These are phyloP conservation scores for Termitomyces sp. DNA, from an alignment of 768 basidiomycete genomes.

Conservation along the genomic window DNA sequence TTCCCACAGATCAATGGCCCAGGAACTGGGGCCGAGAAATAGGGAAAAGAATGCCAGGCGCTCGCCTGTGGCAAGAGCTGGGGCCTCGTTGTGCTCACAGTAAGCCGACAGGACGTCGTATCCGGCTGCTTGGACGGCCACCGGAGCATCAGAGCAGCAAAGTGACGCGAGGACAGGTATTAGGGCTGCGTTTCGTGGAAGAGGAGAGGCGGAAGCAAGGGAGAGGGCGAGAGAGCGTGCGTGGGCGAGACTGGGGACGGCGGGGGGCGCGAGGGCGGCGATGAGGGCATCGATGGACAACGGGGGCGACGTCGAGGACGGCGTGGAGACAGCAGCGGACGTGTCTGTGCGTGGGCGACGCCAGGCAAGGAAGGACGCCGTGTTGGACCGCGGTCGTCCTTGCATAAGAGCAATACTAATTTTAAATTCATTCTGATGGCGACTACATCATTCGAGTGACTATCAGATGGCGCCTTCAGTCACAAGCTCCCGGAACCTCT, in stretches of 20 bases:
- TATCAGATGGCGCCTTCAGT: constrained; percentile 8
- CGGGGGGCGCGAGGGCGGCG: constrained; percentile 41
- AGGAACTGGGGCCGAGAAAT: constrained; percentile 43
- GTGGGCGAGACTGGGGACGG: constrained; percentile 60
- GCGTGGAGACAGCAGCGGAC: background rate
- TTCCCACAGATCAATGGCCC: constrained; percentile 70
- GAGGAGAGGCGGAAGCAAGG: constrained; percentile 46
- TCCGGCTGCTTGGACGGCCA: constrained; percentile 57
- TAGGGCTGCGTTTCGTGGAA: constrained; percentile 47
- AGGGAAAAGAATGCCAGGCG: constrained; percentile 59
- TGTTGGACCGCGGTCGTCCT: constrained; percentile 27
- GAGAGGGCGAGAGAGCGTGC: constrained; percentile 53
- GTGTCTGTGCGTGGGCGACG: constrained; percentile 19
- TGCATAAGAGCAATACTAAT: background rate
- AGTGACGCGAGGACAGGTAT: constrained; percentile 57
- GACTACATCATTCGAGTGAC: no score
- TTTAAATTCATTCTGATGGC: no score
- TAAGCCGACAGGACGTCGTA: constrained; percentile 70
- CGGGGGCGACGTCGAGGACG: constrained; percentile 21
- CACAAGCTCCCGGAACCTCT: constrained; percentile 17
- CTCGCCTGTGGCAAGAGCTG: constrained; percentile 46
- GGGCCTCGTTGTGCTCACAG: constrained; percentile 52
- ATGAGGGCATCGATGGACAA: constrained; percentile 36
- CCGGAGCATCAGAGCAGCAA: constrained; percentile 48
- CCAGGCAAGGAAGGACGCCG: constrained; percentile 27